Percentiles rank a stretch among this genome's conserved stretches.
Conservation (phyloP, 345 rosid genomes). For the Cardiospermum halicacabum region DNA sequence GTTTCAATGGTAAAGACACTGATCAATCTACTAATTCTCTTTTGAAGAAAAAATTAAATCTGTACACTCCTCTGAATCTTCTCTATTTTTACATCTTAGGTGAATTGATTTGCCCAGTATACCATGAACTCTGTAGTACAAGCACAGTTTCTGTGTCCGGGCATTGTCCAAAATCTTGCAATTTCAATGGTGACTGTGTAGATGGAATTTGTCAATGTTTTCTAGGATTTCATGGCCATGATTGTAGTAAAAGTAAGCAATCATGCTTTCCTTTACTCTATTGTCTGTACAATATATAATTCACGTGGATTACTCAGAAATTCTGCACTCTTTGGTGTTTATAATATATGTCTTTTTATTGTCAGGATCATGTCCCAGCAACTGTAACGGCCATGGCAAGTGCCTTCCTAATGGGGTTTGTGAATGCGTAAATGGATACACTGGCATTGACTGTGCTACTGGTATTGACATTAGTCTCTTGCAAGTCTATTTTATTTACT, state of each 20-base stretch:
- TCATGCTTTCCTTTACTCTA: constrained; percentile 1
- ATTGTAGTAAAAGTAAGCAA: constrained; percentile 78
- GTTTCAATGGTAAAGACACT: constrained; percentile 64
- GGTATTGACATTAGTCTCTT: constrained; percentile 38
- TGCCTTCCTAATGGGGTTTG: constrained; percentile 77
- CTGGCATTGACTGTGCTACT: constrained; percentile 95
- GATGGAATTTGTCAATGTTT: constrained; percentile 84
- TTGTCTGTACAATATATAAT: neutral
- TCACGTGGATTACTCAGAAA: neutral
- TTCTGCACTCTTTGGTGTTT: neutral
- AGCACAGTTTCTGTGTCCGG: constrained; percentile 51
- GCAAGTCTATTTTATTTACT: neutral
- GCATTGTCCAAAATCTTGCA: constrained; percentile 77
- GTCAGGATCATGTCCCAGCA: constrained; percentile 82
- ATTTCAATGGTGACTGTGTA: constrained; percentile 88
- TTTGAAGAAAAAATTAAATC: neutral
- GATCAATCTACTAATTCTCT: constrained; percentile 5
- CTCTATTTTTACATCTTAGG: constrained; percentile 43
- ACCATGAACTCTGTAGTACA: constrained; percentile 79
- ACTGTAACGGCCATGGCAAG: constrained; percentile 75
- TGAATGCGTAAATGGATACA: constrained; percentile 65
- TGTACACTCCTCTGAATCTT: constrained; percentile 10
- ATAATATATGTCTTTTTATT: constrained; percentile 8
- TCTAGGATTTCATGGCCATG: constrained; percentile 85
- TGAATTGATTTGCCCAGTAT: constrained; percentile 83